These are phyloP conservation scores for Galeopsis tetrahit DNA, from an alignment of 257 asterid genomes.

Conservation along the genomic window DNA sequence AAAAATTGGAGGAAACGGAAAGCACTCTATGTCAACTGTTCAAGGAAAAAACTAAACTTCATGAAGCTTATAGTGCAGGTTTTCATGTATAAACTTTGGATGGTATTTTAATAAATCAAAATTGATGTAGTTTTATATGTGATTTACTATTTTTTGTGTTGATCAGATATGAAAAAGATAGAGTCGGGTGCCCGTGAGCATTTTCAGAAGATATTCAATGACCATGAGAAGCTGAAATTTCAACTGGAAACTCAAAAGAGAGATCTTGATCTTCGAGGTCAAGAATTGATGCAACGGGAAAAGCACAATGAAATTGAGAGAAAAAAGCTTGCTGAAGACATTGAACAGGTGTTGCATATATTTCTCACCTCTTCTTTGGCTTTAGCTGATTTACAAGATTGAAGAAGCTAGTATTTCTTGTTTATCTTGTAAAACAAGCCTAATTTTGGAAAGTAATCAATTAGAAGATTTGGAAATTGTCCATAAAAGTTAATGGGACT, in stretches of 20 bases:
- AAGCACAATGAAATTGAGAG: conserved; percentile 75
- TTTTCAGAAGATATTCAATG: conserved; percentile 70
- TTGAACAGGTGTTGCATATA: conserved; percentile 66
- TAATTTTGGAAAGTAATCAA: conserved; percentile 16
- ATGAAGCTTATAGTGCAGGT: conserved; percentile 82
- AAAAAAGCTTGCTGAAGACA: conserved; percentile 71
- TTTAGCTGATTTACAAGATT: conserved; percentile 19
- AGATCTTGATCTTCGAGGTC: conserved; percentile 74
- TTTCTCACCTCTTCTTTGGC: conserved; percentile 27
- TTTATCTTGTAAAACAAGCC: conserved; percentile 24
- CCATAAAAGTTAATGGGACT: background rate
- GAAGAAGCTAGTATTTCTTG: conserved; percentile 12
- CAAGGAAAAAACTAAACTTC: conserved; percentile 71
- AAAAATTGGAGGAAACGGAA: conserved; percentile 70
- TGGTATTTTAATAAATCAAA: conserved; percentile 11
- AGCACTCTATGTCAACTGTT: conserved; percentile 54
- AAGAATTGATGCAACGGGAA: conserved; percentile 77
- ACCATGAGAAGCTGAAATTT: conserved; percentile 75
- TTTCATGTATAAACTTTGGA: conserved; percentile 33
- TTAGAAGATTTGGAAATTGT: conserved; percentile 5
- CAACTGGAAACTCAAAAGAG: conserved; percentile 70
- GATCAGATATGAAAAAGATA: conserved; percentile 76
- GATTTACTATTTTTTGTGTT: conserved; percentile 34
- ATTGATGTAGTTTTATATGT: conserved; percentile 30
- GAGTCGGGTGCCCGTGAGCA: conserved; percentile 79